Conservation (phyloP, 2,329 filamentous ascomycete species). For the Sclerotinia spermophila region DNA sequence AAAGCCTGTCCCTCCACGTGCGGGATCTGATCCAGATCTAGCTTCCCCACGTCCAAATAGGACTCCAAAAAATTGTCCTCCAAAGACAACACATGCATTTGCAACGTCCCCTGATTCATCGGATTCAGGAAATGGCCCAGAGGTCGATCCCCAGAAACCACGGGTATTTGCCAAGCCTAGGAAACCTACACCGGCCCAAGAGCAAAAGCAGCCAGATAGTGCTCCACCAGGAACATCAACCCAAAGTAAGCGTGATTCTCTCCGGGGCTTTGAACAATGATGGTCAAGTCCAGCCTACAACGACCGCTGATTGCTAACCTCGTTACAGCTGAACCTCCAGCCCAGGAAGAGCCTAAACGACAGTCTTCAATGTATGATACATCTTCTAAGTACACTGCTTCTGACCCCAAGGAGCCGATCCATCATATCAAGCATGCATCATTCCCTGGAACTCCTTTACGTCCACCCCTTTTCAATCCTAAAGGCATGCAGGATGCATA, state of each 20-base stretch:
- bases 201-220: constrained; percentile 15
- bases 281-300: constrained; percentile 24
- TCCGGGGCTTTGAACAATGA: constrained; percentile 23
- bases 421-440: constrained; percentile 14
- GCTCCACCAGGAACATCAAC: constrained; percentile 10
- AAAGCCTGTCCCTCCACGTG: constrained; percentile 27
- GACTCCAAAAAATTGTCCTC: constrained; percentile 19
- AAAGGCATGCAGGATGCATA: constrained; percentile 16
- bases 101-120: constrained; percentile 15
- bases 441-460: constrained; percentile 8
- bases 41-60: constrained; percentile 24
- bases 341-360: constrained; percentile 20
- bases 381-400: constrained; percentile 16
- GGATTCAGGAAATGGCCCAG: constrained; percentile 20
- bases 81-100: constrained; percentile 11
- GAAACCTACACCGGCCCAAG: constrained; percentile 9
- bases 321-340: constrained; percentile 28
- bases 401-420: constrained; percentile 5
- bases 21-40: constrained; percentile 33
- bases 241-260: constrained; percentile 28
- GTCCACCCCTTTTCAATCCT: constrained; percentile 1
- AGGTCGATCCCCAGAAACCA: constrained; percentile 12
- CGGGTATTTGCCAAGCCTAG: constrained; percentile 20
- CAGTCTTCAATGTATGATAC: constrained; percentile 35
- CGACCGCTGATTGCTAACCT: constrained; percentile 24